Base-by-base conservation (phyloP, 2,329 filamentous ascomycete genomes). In the Cladophialophora immunda region DNA sequence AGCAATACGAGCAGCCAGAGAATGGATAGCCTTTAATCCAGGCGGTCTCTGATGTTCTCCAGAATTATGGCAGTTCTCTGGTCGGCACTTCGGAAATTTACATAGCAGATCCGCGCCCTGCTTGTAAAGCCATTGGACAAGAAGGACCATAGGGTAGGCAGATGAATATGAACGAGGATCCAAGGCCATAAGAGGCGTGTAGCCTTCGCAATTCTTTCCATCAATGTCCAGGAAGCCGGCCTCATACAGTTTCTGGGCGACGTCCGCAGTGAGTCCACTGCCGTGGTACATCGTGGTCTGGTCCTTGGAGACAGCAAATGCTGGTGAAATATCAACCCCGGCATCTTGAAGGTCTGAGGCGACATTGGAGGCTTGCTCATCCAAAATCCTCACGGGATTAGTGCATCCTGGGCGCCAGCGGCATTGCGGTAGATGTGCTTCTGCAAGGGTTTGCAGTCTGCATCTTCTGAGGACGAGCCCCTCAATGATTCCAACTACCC, bases 1-100 rank as follows among this genome's bases (percentile, higher is more conserved):
- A n/a, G n/a, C n/a, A n/a, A 32, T 17, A 29, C 9, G 22, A 32
- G 9, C 27, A 50, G 45, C 19, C 1, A 61, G 29, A 25, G 41
- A 52, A 29, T 61, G 58, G 8, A 61, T 34, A 15, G 58, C 41
- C 30, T 36, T 61, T 22, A 61, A 17, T 15, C 17, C 19, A 8
- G 4, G 15, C 34, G 58, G 58, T 52, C 58, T 61, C n/a, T 34
- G 38, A 61, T 61, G 58, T 19, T 52, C 41, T 34, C 17, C 41
- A 52, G 11, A 13, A 25, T 61, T 52, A 13, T 1, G 9, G 19
- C 58, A 61, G 25, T n/a, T 11, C 7, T 17, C 45, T 8, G 29
- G 29, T 22, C 19, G 17, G 41, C 58, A 61, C 11, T 19, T 4
- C 4, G 45, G 58, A 34, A 53, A 34, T 8, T 19, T 6, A 27